A percentile compares a stretch with the other conserved stretches of the same genome.
Conservation (phyloP, 2,329 filamentous ascomycete species). For the Lojkania enalia region DNA sequence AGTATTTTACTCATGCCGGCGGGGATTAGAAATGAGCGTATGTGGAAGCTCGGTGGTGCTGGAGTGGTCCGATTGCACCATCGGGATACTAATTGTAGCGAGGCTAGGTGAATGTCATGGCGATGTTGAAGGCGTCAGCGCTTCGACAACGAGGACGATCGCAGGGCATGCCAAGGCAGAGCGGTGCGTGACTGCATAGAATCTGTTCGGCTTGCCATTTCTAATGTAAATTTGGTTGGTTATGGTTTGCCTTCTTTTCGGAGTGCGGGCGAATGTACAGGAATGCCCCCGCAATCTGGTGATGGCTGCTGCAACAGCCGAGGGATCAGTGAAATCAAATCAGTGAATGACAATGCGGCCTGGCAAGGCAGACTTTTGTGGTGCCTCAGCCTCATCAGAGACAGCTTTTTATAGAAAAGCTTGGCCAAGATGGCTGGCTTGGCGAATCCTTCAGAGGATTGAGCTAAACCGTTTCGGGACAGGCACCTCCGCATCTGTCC, state of each 20-base stretch:
- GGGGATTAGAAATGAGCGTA: neutral
- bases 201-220: no score
- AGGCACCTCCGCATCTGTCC: neutral
- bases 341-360: no score
- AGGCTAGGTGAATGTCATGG: no score
- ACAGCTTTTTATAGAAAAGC: conserved; percentile 15
- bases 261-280: neutral
- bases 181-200: no score
- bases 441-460: conserved; percentile 12
- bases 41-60: neutral
- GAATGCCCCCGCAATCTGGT: conserved; percentile 1
- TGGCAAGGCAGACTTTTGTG: conserved; percentile 16
- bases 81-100: no score
- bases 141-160: no score
- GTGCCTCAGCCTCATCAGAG: conserved; percentile 18
- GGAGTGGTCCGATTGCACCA: no score
- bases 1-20: neutral
- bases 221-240: no score
- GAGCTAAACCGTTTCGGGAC: conserved; percentile 9
- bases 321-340: neutral
- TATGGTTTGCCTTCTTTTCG: conserved; percentile 4
- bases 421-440: no score
- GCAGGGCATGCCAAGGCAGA: no score
- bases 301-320: conserved; percentile 3
- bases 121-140: no score